Base-by-base conservation (phyloP, 2,329 filamentous ascomycete species). In the Aspergillus fumigatus region DNA sequence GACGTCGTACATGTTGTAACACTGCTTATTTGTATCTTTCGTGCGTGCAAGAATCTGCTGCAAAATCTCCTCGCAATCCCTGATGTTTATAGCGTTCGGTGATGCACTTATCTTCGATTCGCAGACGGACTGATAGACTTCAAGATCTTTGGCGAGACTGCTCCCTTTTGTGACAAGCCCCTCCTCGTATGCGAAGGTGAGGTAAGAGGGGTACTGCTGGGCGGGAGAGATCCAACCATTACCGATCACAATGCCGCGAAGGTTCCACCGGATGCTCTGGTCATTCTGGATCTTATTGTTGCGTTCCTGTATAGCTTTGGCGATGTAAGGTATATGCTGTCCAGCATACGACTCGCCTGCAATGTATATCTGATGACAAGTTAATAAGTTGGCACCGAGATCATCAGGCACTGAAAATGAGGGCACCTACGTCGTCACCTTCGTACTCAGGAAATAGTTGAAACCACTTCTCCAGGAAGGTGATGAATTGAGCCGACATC, bases 1-100 rank as follows among this genome's bases (percentile, higher is more conserved):
- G 53, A 97, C 83, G 72, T 99, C 94, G 74, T 99, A 99, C 90
- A 97, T 97, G 77, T 99, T 99, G 71, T 87, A 73, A 73, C 95
- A 99, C 67, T 85, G 78, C 14, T 77, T 78, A 38, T 77, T 78
- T 11, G 62, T 60, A 52, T 83, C 80, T 57, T 80, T 76, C 2
- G 90, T 92, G 50, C 86, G 72, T 29, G 81, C 76, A 3, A 97
- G 82, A 51, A 97, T 84, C 9, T 85, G 78, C 55, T 86, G 82
- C 63, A 99, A 80, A 50, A 99, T 86, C 4, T 75, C 70, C 71
- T 99, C 94, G 75, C 95, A 99, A 9, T 81, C 76, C 1, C 67
- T 60, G 41, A 87, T 83, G 70, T 92, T 87, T 48, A 99, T 84
- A 51, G 82, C 77, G 59, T 85, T 77, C 66, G 77, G 79, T 21